Evolutionary conservation across 1,284 basidiomycete species (phyloP).

Genomic region (Tilletia indica): DNA sequence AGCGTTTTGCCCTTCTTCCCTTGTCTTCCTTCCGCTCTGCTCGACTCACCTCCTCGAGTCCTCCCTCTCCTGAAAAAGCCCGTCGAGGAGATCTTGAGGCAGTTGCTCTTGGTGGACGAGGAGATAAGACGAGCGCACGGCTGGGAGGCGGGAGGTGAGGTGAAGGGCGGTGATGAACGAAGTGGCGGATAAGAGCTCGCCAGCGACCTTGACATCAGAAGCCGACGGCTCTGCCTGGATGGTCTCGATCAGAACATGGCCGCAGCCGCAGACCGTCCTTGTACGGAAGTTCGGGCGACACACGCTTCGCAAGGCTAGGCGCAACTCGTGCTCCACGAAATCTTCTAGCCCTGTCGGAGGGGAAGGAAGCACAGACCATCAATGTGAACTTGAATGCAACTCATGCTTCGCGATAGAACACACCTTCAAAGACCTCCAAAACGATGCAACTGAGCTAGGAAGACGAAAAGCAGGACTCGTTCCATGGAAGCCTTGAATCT

Average conservation of each 20-base stretch:
- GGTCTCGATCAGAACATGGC: constrained; percentile 6
- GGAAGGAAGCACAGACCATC: neutral
- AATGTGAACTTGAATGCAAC: neutral
- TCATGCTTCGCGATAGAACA: neutral
- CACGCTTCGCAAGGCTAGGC: neutral
- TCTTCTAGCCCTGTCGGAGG: neutral
- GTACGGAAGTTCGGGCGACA: neutral
- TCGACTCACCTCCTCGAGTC: too few species aligned
- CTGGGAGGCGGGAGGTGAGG: neutral
- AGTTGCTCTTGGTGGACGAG: neutral
- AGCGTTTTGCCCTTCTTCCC: too few species aligned
- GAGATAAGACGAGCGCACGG: neutral
- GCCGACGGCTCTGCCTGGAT: neutral
- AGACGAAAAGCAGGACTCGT: neutral
- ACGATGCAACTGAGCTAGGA: neutral
- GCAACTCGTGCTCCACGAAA: neutral
- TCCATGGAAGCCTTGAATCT: neutral
- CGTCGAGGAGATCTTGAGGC: neutral
- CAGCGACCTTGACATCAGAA: neutral
- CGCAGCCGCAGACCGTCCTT: constrained; percentile 1
- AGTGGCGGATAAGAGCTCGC: neutral
- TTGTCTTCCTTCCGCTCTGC: too few species aligned
- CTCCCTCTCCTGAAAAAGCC: neutral
- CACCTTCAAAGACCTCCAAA: constrained; percentile 1
- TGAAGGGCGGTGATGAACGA: neutral